Evolutionary conservation across 352 stramenopile genomes (phyloP), one percentile per base, ranked within the genome.

Genomic region (Pythium aristosporum): DNA sequence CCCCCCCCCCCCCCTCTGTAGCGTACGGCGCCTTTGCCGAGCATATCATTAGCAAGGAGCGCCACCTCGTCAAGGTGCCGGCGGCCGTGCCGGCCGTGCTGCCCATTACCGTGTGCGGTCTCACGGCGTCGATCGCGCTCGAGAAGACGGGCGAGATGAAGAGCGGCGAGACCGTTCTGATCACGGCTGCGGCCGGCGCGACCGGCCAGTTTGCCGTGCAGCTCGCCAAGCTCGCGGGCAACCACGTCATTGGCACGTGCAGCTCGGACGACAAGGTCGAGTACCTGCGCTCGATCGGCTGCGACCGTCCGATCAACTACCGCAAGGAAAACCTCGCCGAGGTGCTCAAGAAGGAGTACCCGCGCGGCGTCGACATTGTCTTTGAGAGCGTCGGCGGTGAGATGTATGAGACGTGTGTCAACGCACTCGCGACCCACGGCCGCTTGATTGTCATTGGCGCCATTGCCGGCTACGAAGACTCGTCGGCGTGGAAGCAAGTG

Each of bases 181-280:
- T 83, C 65, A 80, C 75, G 32, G 72, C 72, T 3, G 73, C 72
- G 1, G 73, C 75, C 16, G 85, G 83, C 25, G 85, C 76, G 16
- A 92, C 82, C 16, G 87, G 87, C 20, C 63, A 90, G 34, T 87
- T 89, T 53, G 87, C 71, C 15, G 65, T 92, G 50, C 85, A 94
- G 61, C 69, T 96, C 51, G 85, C 82, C 36, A 88, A 88, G 54
- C 80, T 77, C 16, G 67, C 89, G 20, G 80, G 80, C 37, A 88
- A 86, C 69, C 68, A 82, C 50, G 79, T 88, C 13, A 87, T 93
- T 57, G 75, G 75, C 52, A 89, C 77, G 43, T 78, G 66, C 69
- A 90, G 79, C 67, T 91, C 79, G 43, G 69, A 81, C 23, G 87
- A 91, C 57, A 95, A 95, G 71, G 82, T 79, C 44, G 80, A 92